Evolutionary conservation across 257 asterid species (phyloP), one percentile per base, ranked within the genome.

Genomic region (Oldenlandia corymbosa): DNA sequence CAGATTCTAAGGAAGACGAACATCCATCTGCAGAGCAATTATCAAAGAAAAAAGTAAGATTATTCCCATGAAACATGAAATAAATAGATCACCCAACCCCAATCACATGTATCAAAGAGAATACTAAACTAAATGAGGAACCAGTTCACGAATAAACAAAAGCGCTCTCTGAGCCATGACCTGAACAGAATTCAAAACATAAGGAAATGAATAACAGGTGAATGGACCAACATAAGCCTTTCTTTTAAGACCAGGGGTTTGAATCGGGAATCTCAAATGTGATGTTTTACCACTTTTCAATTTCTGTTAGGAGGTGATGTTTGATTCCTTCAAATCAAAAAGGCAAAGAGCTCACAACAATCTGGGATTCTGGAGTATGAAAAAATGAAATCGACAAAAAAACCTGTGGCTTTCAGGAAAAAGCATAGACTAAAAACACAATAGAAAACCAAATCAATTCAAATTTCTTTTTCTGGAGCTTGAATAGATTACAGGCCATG

Each of bases 1-100:
- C 60, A 41, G 48, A 51, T 52, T 62, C 65, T 49, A 36, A 50
- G 41, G 67, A 30, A 34, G 71, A 67, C 58, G 79, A 64, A 53
- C 56, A 17, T 7, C 49, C 69, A 54, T 58, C 70, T 63, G 20
- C 51, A 32, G 32, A n/a, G 34, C 30, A 45, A 60, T 50, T 41
- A 37, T 28, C 36, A 11, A 36, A 23, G 27, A 20, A 37, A 17
- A 16, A 55, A 30, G 37, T 52, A n/a, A 55, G 24, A 17, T 30
- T 10, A 26, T 39, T 68, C 36, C 27, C 32, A 49, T 14, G 10
- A 8, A 58, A 37, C 34, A 58, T 39, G 9, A 32, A 28, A 28
- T 53, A 13, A 32, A 20, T n/a, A 7, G 18, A 56, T 56, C 61
- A 23, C 43, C 62, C 32, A 28, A 9, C 46, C 16, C 26, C 28